Evolutionary conservation across 208 protist genomes (phyloP).

Genomic region (Acanthamoeba culbertsoni): DNA sequence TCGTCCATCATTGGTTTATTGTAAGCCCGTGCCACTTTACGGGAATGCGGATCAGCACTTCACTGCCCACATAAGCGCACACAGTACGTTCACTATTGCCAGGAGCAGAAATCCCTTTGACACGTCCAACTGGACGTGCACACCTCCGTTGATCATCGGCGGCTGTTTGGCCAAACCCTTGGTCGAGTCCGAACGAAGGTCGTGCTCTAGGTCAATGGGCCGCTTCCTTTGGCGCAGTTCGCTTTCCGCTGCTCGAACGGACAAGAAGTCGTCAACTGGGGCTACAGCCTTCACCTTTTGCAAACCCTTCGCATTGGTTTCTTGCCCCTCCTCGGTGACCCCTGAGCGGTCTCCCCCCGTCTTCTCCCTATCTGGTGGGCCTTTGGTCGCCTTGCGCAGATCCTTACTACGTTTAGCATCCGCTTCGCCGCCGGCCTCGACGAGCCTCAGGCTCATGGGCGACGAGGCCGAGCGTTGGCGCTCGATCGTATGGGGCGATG

Average conservation of each 20-base stretch:
- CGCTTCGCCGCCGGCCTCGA: not conserved
- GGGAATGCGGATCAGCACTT: no score
- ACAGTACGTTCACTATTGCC: not conserved
- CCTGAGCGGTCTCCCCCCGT: not conserved
- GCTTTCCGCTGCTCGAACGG: not conserved
- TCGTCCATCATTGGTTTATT: no score
- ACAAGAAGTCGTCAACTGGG: not conserved
- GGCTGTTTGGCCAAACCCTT: not conserved
- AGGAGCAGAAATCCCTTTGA: constrained; percentile 26
- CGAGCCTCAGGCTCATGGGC: constrained; percentile 41
- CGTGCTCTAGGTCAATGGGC: not conserved
- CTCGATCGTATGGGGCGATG: not conserved
- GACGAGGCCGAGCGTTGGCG: not conserved
- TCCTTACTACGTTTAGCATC: not conserved
- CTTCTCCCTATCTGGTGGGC: not conserved
- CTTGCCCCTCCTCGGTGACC: not conserved
- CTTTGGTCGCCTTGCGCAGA: constrained; percentile 32
- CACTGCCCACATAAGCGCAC: not conserved
- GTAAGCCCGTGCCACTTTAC: no score
- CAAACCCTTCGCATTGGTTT: not conserved
- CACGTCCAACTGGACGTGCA: not conserved
- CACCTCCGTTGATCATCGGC: not conserved
- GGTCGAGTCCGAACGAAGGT: not conserved
- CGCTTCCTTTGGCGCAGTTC: not conserved
- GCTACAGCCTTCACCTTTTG: not conserved